phyloP scores from a whole-genome alignment of 2,329 filamentous ascomycete species.

The Aspergillus ibericus region DNA sequence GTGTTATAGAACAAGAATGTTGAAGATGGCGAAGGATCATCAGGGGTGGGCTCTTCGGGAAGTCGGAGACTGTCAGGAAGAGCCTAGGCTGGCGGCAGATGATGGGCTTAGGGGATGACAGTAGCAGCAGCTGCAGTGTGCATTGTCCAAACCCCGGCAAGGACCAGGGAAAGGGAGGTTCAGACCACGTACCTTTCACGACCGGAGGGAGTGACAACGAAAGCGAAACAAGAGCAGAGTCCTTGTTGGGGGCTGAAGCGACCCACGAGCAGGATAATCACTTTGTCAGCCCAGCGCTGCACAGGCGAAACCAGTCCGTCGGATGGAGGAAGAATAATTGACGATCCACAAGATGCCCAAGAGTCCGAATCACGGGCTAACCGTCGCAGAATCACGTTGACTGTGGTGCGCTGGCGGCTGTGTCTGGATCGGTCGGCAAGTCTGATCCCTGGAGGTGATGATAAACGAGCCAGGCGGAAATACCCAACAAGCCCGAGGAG shows the following conservation, averaged over 20 bases:
- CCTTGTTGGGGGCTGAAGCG: constrained; percentile 15
- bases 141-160: background rate
- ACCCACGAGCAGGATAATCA: constrained; percentile 17
- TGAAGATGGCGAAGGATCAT: constrained; percentile 1
- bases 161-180: background rate
- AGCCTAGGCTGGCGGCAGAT: background rate
- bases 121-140: background rate
- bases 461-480: constrained; percentile 19
- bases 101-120: background rate
- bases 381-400: constrained; percentile 19
- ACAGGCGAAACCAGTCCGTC: constrained; percentile 21
- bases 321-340: constrained; percentile 20
- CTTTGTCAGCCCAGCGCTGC: constrained; percentile 17
- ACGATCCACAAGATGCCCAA: constrained; percentile 20
- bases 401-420: constrained; percentile 24
- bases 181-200: constrained; percentile 30
- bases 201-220: constrained; percentile 34
- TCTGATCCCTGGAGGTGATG: constrained; percentile 23
- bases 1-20: background rate
- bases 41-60: constrained; percentile 7
- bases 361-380: constrained; percentile 19
- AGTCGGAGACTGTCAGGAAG: background rate
- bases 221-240: constrained; percentile 17
- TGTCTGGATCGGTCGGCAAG: constrained; percentile 28
- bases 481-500: constrained; percentile 25